Percentiles rank a stretch among this genome's conserved stretches.
These are phyloP conservation scores for Beta lomatogona DNA, from an alignment of 179 eudicot genomes.

Conservation along the genomic window DNA sequence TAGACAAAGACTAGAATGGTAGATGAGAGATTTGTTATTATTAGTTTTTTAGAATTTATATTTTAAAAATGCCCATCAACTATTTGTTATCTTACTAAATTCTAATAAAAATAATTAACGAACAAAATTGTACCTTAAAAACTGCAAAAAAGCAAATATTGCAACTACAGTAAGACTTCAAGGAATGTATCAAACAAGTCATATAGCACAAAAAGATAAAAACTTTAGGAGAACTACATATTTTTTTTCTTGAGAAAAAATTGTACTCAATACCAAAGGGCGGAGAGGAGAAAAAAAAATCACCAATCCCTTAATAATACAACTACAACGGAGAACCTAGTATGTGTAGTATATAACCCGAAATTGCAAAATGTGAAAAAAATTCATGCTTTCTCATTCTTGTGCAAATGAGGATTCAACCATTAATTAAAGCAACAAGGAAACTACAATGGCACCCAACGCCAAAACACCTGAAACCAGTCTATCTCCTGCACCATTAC, in stretches of 20 bases:
- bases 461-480: constrained; percentile 5
- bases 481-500: constrained; percentile 8
- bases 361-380: not conserved
- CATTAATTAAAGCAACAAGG: constrained; percentile 12
- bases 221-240: not conserved
- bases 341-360: not conserved
- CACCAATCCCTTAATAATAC: not conserved
- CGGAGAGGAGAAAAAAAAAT: not conserved
- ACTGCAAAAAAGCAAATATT: too few relatives aligned
- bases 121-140: too few relatives aligned
- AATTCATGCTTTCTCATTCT: not conserved
- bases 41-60: too few relatives aligned
- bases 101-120: too few relatives aligned
- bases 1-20: too few relatives aligned
- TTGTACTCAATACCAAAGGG: not conserved
- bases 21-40: too few relatives aligned
- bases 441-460: constrained; percentile 14
- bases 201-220: not conserved
- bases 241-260: not conserved
- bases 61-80: too few relatives aligned
- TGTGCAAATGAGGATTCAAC: not conserved
- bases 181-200: too few relatives aligned
- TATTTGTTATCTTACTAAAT: too few relatives aligned
- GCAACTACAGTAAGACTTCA: too few relatives aligned
- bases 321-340: not conserved